These are phyloP conservation scores for Spathaspora arborariae DNA, from an alignment of 805 yeast genomes.

Conservation along the genomic window DNA sequence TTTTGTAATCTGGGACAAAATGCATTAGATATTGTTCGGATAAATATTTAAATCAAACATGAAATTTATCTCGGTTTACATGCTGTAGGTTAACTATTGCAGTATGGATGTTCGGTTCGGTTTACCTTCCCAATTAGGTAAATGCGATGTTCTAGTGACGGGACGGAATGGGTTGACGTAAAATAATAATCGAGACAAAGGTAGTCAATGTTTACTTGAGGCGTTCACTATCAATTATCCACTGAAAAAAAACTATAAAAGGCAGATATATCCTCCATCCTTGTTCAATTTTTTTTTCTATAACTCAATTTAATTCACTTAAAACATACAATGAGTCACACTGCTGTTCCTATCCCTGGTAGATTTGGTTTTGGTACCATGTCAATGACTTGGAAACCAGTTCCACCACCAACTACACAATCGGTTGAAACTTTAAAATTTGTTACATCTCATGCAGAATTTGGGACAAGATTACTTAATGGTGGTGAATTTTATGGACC, in stretches of 20 bases:
- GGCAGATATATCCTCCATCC: background rate
- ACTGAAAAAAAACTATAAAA: slow-evolving; percentile 2
- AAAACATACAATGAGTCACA: background rate
- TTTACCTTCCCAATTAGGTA: slow-evolving; percentile 4
- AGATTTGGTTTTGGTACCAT: slow-evolving; percentile 72
- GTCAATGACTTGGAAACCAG: slow-evolving; percentile 71
- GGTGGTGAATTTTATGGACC: slow-evolving; percentile 79
- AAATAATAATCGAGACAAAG: background rate
- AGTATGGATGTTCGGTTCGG: slow-evolving; percentile 1
- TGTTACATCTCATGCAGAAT: slow-evolving; percentile 40
- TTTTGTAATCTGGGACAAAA: too few species aligned
- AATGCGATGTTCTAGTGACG: slow-evolving; percentile 5
- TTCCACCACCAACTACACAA: slow-evolving; percentile 49
- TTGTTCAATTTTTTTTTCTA: background rate
- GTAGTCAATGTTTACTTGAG: background rate
- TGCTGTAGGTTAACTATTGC: background rate
- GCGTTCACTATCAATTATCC: background rate
- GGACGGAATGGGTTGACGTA: background rate
- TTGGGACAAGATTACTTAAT: slow-evolving; percentile 54
- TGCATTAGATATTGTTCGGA: too few species aligned
- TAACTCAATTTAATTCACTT: background rate
- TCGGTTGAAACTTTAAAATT: slow-evolving; percentile 51
- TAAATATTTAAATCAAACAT: background rate
- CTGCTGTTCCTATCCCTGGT: slow-evolving; percentile 17
- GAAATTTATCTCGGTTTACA: background rate